These are phyloP conservation scores for Stephanocyclus meneghinianus DNA, from an alignment of 352 stramenopile species.

Conservation along the genomic window DNA sequence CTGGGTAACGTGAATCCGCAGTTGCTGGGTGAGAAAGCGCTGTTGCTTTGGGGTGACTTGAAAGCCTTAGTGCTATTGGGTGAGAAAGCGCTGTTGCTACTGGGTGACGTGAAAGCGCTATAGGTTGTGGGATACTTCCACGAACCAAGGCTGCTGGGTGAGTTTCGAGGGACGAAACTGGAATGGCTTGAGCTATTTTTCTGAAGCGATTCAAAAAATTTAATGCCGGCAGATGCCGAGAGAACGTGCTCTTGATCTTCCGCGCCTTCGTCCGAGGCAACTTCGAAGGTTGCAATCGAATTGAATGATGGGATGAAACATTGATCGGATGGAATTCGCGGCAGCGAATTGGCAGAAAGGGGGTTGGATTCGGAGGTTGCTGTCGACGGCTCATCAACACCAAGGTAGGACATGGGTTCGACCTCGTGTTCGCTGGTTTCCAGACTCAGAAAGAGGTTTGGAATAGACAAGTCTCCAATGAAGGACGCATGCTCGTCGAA, in stretches of 20 bases:
- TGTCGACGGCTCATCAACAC: background rate
- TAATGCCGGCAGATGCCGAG: slow-evolving; percentile 5
- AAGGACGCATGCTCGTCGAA: background rate
- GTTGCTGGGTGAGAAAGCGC: no score
- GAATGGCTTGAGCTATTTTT: background rate
- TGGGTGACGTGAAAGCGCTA: background rate
- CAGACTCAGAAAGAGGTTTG: background rate
- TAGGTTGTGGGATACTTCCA: no score
- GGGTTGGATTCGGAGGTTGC: background rate
- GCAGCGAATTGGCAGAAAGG: background rate
- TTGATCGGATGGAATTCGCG: background rate
- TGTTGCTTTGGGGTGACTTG: background rate
- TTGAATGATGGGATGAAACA: slow-evolving; percentile 1
- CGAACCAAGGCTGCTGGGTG: no score
- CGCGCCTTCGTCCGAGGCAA: background rate
- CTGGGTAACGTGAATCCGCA: no score
- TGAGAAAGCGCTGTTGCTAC: background rate
- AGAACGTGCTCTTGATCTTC: background rate
- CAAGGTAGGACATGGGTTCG: no score
- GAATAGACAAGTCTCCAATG: background rate
- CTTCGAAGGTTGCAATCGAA: background rate
- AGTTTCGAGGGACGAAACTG: background rate
- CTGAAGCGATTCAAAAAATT: slow-evolving; percentile 8
- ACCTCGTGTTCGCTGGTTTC: background rate
- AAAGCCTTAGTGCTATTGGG: no score